phyloP scores from a whole-genome alignment of 179 eudicot genomes.

The Vitellaria paradoxa region DNA sequence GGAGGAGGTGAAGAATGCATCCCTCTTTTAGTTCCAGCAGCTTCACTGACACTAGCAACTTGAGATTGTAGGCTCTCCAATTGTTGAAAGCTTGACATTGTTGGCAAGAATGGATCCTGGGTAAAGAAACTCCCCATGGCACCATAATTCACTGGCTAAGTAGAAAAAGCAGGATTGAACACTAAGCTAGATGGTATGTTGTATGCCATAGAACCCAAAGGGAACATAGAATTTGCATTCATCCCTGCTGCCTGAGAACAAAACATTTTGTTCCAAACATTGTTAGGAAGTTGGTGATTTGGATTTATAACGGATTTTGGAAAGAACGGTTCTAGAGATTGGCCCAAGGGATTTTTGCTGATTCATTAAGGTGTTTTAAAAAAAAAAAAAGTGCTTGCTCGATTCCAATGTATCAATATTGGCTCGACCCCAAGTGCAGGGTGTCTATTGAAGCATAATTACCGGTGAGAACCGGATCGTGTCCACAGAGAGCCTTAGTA shows the following conservation, averaged over 20 bases:
- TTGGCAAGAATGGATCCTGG: slow-evolving; percentile 78
- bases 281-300: slow-evolving; percentile 33
- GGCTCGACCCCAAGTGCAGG: too few relatives aligned
- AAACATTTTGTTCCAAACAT: slow-evolving; percentile 31
- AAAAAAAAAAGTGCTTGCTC: too few relatives aligned
- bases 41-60: slow-evolving; percentile 30
- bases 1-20: slow-evolving; percentile 54
- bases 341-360: slow-evolving; percentile 34
- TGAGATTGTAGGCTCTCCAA: slow-evolving; percentile 56
- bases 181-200: slow-evolving; percentile 56
- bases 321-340: slow-evolving; percentile 30
- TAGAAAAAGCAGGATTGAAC: slow-evolving; percentile 65
- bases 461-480: too few relatives aligned
- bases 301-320: slow-evolving; percentile 30
- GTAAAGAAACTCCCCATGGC: slow-evolving; percentile 65
- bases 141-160: slow-evolving; percentile 59
- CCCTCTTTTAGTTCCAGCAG: slow-evolving; percentile 42
- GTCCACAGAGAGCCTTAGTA: too few relatives aligned
- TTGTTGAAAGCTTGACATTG: slow-evolving; percentile 80
- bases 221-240: slow-evolving; percentile 48
- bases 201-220: slow-evolving; percentile 58
- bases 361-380: too few relatives aligned
- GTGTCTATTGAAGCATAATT: too few relatives aligned
- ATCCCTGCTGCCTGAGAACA: slow-evolving; percentile 43
- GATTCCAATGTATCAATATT: too few relatives aligned